Base-by-base conservation (phyloP, 2,329 filamentous ascomycete species). In the Ceratocystis albifundus region DNA sequence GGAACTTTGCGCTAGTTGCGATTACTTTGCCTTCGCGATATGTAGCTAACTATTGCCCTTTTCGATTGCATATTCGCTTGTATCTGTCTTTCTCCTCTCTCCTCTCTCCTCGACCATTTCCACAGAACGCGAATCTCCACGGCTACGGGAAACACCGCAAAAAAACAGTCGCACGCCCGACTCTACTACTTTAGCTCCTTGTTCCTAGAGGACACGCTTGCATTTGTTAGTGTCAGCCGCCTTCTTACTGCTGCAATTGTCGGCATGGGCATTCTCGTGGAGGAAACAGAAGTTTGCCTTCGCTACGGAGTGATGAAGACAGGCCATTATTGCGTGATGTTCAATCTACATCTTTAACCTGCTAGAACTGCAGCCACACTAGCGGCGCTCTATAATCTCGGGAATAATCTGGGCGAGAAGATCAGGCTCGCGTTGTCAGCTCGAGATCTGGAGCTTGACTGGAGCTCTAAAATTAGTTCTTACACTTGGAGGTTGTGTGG, bases 331-430 rank as follows among this genome's bases (percentile, higher is more conserved):
- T 66, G 88, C 86, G 0, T 86, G 86, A 4, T 82, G 86, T 22
- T 83, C 84, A 7, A 83, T 88, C 55, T 87, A 89, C 71, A 83
- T 80, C 2, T 75, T 89, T 45, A 80, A 86, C 70, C 82, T 85
- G 0, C 76, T 83, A 12, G 86, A 88, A 71, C 80, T 79, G 15
- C 85, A 88, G 70, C 80, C 88, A 10, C 80, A 85, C 69, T 89
- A 1, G 76, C 88, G 3, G 77, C 89, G 0, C 86, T 87, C 0
- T 86, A 41, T 41, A 41, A 41, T 87, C 1, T 86, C 83, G 0
- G 84, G 81, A 89, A 88, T 74, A 88, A 88, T 72, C 88, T 89
- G 50, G 87, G 84, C 28, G 87, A 87, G 68, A 86, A 89, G 36
- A 8, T 10, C 36, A 12, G 30, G 30, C 30, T 30, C 30, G 30